Evolutionary conservation across 371 early-diverging fungal genomes (phyloP).

Genomic region (Lichtheimia corymbifera): DNA sequence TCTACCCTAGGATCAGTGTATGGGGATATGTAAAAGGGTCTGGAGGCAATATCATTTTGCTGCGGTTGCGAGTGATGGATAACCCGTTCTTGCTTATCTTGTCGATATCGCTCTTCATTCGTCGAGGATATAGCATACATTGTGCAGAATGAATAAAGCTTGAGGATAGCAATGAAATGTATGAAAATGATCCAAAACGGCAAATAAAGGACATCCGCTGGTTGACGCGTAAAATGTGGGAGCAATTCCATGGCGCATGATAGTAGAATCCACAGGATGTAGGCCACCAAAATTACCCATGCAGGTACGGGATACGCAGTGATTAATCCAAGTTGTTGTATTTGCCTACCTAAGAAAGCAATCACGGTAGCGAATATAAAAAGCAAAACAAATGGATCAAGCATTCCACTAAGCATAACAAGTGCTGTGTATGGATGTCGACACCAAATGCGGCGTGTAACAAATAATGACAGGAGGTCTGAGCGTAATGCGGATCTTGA

Average conservation of each 20-base stretch:
- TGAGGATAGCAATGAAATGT: slow-evolving; percentile 66
- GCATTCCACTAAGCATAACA: slow-evolving; percentile 70
- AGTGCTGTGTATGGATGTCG: slow-evolving; percentile 70
- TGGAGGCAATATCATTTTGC: no score
- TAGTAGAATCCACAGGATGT: slow-evolving; percentile 59
- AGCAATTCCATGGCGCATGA: slow-evolving; percentile 59
- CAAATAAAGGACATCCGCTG: slow-evolving; percentile 56
- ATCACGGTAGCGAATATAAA: slow-evolving; percentile 62
- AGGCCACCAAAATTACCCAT: slow-evolving; percentile 56
- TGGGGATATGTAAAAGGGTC: not conserved
- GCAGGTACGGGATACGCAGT: slow-evolving; percentile 19
- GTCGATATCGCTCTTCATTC: no score
- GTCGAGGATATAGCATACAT: slow-evolving; percentile 61
- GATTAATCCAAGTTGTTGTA: not conserved
- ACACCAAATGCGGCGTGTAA: slow-evolving; percentile 59
- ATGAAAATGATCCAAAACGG: slow-evolving; percentile 66
- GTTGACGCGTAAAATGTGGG: slow-evolving; percentile 57
- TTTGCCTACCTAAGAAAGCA: slow-evolving; percentile 18
- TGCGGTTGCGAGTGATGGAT: no score
- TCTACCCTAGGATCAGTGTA: not conserved
- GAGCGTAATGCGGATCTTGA: slow-evolving; percentile 72
- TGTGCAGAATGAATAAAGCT: slow-evolving; percentile 58
- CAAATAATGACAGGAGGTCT: slow-evolving; percentile 64
- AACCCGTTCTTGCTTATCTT: no score
- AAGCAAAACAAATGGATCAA: slow-evolving; percentile 66